Percentiles rank a stretch among this genome's conserved stretches.
phyloP scores from a whole-genome alignment of 2,329 filamentous ascomycete species.

The Arthrobotrys conoides region DNA sequence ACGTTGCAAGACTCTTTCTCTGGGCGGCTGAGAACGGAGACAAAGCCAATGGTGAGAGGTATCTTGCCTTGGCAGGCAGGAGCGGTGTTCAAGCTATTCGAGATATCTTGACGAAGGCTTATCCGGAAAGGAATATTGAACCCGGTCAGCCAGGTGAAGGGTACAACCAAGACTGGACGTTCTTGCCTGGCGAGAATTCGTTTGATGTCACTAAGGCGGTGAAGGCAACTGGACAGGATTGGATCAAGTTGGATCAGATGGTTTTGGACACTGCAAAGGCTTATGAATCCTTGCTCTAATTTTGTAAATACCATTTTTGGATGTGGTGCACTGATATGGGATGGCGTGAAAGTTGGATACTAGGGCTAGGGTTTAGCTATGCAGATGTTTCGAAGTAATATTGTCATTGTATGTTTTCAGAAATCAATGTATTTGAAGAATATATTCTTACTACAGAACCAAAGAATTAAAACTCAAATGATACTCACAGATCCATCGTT shows the following conservation, averaged over 20 bases:
- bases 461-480: too few relatives aligned
- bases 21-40: conserved; percentile 67
- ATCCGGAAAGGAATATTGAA: conserved; percentile 66
- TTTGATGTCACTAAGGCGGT: conserved; percentile 65
- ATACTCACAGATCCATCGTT: too few relatives aligned
- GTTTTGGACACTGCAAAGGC: conserved; percentile 66
- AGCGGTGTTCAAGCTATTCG: conserved; percentile 67
- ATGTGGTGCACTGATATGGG: too few relatives aligned
- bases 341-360: too few relatives aligned
- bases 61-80: conserved; percentile 66
- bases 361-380: too few relatives aligned
- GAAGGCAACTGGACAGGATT: conserved; percentile 64
- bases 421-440: too few relatives aligned
- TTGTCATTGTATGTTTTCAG: too few relatives aligned
- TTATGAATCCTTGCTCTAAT: conserved; percentile 62
- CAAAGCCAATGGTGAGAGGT: conserved; percentile 68
- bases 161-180: conserved; percentile 64
- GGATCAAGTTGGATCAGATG: conserved; percentile 61
- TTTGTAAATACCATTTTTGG: neutral
- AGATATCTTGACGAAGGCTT: conserved; percentile 68
- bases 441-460: too few relatives aligned
- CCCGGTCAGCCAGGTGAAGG: conserved; percentile 67
- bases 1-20: conserved; percentile 68
- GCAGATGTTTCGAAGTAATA: too few relatives aligned
- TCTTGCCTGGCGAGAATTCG: conserved; percentile 52